Conservation (phyloP, 1,284 basidiomycete genomes). For the Grifola frondosa region DNA sequence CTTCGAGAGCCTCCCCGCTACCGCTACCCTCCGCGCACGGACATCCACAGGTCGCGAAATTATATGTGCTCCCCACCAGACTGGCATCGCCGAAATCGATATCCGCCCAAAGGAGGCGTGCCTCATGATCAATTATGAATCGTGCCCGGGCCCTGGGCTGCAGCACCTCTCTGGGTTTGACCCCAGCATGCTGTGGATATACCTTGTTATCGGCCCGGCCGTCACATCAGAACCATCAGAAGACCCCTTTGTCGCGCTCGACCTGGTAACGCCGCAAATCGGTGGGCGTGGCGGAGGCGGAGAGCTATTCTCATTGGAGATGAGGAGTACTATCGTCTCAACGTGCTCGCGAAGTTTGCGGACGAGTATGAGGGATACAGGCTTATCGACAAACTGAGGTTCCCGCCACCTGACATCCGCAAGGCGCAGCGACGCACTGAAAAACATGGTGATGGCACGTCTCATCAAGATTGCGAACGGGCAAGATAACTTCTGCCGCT, state of each 20-base stretch:
- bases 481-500: slow-evolving; percentile 19
- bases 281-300: slow-evolving; percentile 20
- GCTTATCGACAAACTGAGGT: slow-evolving; percentile 15
- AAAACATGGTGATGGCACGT: slow-evolving; percentile 15
- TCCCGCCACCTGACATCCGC: slow-evolving; percentile 11
- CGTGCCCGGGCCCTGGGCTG: slow-evolving; percentile 15
- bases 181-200: slow-evolving; percentile 17
- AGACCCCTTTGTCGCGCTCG: slow-evolving; percentile 21
- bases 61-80: slow-evolving; percentile 17
- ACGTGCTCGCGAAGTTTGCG: slow-evolving; percentile 19
- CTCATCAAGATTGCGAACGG: slow-evolving; percentile 16
- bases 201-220: slow-evolving; percentile 18
- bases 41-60: slow-evolving; percentile 20
- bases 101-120: slow-evolving; percentile 19
- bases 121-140: slow-evolving; percentile 19
- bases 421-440: slow-evolving; percentile 15
- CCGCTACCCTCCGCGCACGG: slow-evolving; percentile 19
- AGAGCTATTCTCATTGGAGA: slow-evolving; percentile 24
- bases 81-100: slow-evolving; percentile 19
- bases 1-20: slow-evolving; percentile 21
- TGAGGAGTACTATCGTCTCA: slow-evolving; percentile 19
- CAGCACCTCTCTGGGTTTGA: slow-evolving; percentile 21
- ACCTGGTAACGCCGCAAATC: slow-evolving; percentile 21
- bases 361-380: slow-evolving; percentile 15
- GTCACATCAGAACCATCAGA: slow-evolving; percentile 11